Evolutionary conservation across 1,284 basidiomycete genomes (phyloP).

Genomic region (Porogramme epimiltina): DNA sequence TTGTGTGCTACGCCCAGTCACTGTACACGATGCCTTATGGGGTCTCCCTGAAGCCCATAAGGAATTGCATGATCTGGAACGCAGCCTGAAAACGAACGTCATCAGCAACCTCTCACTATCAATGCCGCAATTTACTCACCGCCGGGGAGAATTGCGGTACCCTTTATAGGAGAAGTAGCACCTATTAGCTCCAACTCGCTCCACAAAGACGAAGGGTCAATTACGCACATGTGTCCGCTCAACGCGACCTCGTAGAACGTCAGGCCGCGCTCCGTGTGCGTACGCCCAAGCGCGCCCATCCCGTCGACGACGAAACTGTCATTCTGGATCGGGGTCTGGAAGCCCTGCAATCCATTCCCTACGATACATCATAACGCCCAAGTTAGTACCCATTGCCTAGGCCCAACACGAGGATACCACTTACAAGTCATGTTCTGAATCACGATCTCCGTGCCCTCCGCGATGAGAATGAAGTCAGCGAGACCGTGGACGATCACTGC

Average conservation of each 20-base stretch:
- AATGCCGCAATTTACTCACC: no score
- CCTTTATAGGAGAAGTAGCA: slow-evolving; percentile 35
- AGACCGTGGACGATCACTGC: slow-evolving; percentile 73
- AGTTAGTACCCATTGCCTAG: slow-evolving; percentile 5
- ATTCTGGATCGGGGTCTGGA: slow-evolving; percentile 63
- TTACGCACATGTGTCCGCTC: slow-evolving; percentile 71
- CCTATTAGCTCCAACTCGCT: no score
- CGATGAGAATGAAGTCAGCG: slow-evolving; percentile 70
- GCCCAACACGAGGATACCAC: slow-evolving; percentile 27
- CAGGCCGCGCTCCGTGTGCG: slow-evolving; percentile 66
- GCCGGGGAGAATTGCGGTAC: slow-evolving; percentile 67
- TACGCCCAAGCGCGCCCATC: slow-evolving; percentile 63
- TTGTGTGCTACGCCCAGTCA: no score
- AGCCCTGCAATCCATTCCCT: slow-evolving; percentile 73
- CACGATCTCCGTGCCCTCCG: slow-evolving; percentile 66
- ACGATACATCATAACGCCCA: background rate
- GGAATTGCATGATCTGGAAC: slow-evolving; percentile 69
- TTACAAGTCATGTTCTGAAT: slow-evolving; percentile 78
- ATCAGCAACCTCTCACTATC: background rate
- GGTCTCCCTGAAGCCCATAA: slow-evolving; percentile 63
- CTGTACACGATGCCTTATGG: slow-evolving; percentile 12
- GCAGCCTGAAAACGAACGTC: slow-evolving; percentile 45
- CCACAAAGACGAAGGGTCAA: no score
- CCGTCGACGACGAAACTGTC: slow-evolving; percentile 73
- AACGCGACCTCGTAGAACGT: slow-evolving; percentile 67